Evolutionary conservation across 192 early-diverging fungal genomes (phyloP).

Genomic region (Entomortierella beljakovae): DNA sequence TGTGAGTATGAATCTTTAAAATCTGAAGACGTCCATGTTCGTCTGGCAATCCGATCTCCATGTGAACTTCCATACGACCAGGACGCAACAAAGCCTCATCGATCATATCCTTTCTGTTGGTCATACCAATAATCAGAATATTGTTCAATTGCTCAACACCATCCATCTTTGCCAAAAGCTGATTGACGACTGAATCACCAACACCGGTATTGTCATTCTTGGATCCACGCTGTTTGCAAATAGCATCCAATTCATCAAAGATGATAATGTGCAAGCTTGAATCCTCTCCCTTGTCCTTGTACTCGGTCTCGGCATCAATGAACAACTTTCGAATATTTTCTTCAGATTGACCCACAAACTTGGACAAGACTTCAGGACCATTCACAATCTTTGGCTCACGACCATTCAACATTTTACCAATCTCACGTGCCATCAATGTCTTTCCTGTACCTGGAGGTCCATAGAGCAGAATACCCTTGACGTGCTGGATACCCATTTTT

Average conservation of each 20-base stretch:
- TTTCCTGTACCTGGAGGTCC: conserved; percentile 98
- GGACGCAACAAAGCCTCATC: conserved; percentile 97
- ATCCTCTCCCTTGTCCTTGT: conserved; percentile 92
- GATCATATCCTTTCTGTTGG: conserved; percentile 97
- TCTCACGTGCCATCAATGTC: conserved; percentile 97
- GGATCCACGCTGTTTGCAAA: conserved; percentile 97
- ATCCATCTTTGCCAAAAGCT: conserved; percentile 98
- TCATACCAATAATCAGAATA: conserved; percentile 99
- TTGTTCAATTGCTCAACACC: conserved; percentile 99
- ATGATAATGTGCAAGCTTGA: conserved; percentile 97
- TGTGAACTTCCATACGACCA: conserved; percentile 95
- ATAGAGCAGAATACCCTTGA: conserved; percentile 91
- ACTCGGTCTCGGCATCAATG: conserved; percentile 94
- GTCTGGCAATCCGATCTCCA: conserved; percentile 96
- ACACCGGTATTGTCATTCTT: conserved; percentile 94
- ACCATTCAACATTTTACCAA: conserved; percentile 98
- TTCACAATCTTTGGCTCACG: conserved; percentile 95
- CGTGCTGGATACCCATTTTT: conserved; percentile 97
- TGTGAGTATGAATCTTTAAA: conserved; percentile 93
- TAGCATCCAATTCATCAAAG: conserved; percentile 98
- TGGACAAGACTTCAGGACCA: conserved; percentile 96
- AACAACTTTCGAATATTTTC: conserved; percentile 98
- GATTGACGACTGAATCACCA: conserved; percentile 97
- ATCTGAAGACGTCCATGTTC: conserved; percentile 94
- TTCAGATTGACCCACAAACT: conserved; percentile 96